These are phyloP conservation scores for Chytridium lagenaria DNA, from an alignment of 371 early-diverging fungal genomes.

Conservation along the genomic window DNA sequence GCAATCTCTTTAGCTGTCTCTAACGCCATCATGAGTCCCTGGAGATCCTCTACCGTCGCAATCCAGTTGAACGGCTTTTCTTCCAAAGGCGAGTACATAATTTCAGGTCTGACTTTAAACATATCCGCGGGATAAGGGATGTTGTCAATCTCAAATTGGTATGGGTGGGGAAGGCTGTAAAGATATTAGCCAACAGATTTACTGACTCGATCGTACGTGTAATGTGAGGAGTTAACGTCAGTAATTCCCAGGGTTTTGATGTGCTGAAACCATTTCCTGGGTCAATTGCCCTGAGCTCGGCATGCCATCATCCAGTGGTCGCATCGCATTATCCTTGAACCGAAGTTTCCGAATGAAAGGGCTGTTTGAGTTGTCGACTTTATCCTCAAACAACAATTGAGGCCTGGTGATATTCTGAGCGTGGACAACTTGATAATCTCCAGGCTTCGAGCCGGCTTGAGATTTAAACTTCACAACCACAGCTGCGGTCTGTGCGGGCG, in stretches of 20 bases:
- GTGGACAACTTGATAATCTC: slow-evolving; percentile 66
- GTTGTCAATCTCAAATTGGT: slow-evolving; percentile 85
- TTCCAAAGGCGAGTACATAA: slow-evolving; percentile 66
- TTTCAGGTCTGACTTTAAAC: slow-evolving; percentile 65
- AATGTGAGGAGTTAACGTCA: slow-evolving; percentile 30
- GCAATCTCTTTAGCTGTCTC: slow-evolving; percentile 76
- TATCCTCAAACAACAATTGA: slow-evolving; percentile 85
- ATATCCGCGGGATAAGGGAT: slow-evolving; percentile 76
- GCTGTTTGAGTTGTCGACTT: slow-evolving; percentile 80
- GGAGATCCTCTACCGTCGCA: slow-evolving; percentile 71
- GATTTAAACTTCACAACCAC: slow-evolving; percentile 42
- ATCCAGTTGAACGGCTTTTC: slow-evolving; percentile 70
- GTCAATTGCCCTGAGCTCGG: slow-evolving; percentile 27
- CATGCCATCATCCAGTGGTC: slow-evolving; percentile 68
- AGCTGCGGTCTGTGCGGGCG: slow-evolving; percentile 24
- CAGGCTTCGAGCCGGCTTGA: slow-evolving; percentile 56
- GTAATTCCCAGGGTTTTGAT: slow-evolving; percentile 39
- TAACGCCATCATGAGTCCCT: slow-evolving; percentile 67
- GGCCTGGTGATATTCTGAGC: slow-evolving; percentile 82
- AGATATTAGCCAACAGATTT: neutral
- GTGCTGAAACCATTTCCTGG: slow-evolving; percentile 42
- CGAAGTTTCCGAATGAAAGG: slow-evolving; percentile 82
- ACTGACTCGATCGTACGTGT: slow-evolving; percentile 18
- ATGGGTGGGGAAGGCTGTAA: slow-evolving; percentile 79
- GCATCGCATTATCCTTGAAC: slow-evolving; percentile 80